Evolutionary conservation across 345 rosid genomes (phyloP).

Genomic region (Eucalyptus erythrocorys): DNA sequence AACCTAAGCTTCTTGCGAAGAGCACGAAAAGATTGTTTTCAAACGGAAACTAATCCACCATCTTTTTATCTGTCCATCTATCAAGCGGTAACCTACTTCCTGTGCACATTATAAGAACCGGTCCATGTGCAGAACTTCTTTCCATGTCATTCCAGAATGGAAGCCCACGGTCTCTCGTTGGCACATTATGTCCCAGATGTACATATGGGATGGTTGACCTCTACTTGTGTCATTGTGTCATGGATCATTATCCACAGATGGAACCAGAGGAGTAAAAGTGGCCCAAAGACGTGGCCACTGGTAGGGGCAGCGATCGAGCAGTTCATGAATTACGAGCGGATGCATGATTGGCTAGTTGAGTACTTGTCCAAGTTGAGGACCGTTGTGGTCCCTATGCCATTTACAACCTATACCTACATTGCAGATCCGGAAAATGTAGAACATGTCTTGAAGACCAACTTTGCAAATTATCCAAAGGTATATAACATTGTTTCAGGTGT

Average conservation of each 20-base stretch:
- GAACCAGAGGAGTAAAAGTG: slow-evolving; percentile 58
- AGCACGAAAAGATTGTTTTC: background rate
- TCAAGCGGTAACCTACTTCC: background rate
- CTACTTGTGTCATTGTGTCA: slow-evolving; percentile 34
- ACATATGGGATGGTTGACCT: background rate
- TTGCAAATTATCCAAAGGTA: slow-evolving; percentile 88
- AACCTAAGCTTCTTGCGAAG: background rate
- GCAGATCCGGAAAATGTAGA: slow-evolving; percentile 92
- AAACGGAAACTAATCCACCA: background rate
- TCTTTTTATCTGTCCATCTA: background rate
- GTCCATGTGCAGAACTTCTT: background rate
- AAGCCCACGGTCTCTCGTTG: background rate
- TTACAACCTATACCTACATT: slow-evolving; percentile 76
- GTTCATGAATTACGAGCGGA: slow-evolving; percentile 55
- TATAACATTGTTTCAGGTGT: background rate
- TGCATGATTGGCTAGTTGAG: slow-evolving; percentile 91
- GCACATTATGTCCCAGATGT: background rate
- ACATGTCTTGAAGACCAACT: slow-evolving; percentile 80
- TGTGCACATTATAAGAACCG: background rate
- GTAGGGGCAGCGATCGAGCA: slow-evolving; percentile 90
- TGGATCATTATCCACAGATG: slow-evolving; percentile 68
- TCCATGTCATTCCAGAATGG: background rate
- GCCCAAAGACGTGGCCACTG: slow-evolving; percentile 93
- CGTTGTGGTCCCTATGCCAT: slow-evolving; percentile 87
- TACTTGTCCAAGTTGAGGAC: slow-evolving; percentile 52